These are phyloP conservation scores for Barnettozyma sp. DNA, from an alignment of 805 yeast species.

Conservation along the genomic window DNA sequence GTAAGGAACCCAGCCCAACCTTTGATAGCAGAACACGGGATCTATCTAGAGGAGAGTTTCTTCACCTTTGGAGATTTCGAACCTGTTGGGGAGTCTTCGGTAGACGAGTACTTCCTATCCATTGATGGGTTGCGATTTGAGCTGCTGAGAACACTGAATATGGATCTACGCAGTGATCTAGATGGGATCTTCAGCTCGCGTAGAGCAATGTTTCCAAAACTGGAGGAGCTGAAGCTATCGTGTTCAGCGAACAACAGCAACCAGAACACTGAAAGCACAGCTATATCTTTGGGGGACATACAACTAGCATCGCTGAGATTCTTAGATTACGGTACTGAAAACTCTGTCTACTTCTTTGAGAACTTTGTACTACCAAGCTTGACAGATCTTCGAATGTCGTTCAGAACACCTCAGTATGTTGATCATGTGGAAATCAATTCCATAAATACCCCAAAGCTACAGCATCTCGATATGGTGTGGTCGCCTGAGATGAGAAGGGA, in stretches of 20 bases:
- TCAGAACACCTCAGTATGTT: background rate
- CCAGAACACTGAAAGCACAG: background rate
- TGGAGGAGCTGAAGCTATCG: background rate
- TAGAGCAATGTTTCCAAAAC: background rate
- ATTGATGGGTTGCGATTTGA: background rate
- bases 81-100: background rate
- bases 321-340: background rate
- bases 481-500: background rate
- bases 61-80: background rate
- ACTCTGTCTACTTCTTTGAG: background rate
- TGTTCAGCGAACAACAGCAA: background rate
- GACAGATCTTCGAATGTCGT: background rate
- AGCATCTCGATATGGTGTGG: background rate
- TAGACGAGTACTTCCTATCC: background rate
- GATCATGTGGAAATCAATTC: background rate
- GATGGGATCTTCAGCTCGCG: background rate
- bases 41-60: slow-evolving; percentile 1
- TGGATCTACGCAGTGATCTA: background rate
- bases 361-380: background rate
- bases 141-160: background rate
- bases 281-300: background rate
- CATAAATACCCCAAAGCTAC: background rate
- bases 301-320: background rate
- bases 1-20: background rate
- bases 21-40: background rate